These are phyloP conservation scores for Plasmodium knowlesi DNA, from an alignment of 169 alveolate genomes.

Conservation along the genomic window DNA sequence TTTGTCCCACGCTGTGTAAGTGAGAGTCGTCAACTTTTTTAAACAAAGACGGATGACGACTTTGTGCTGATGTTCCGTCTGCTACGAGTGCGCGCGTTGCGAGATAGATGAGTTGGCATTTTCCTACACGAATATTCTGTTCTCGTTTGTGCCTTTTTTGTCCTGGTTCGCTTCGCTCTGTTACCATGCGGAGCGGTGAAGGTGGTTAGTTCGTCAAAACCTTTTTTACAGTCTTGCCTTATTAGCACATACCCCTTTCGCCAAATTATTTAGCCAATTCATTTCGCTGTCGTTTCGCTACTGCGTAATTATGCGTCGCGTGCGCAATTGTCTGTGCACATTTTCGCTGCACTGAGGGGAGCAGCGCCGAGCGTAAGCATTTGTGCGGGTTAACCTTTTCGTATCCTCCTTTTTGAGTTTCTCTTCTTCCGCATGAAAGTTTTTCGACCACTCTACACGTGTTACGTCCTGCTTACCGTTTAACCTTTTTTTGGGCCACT, in stretches of 20 bases:
- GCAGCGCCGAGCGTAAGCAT: background rate
- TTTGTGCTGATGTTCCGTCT: background rate
- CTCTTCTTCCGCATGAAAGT: background rate
- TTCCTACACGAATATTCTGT: background rate
- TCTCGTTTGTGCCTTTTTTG: background rate
- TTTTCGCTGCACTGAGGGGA: background rate
- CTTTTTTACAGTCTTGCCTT: background rate
- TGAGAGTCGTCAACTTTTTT: background rate
- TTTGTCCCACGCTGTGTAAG: background rate
- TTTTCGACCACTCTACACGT: background rate
- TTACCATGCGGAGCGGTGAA: background rate
- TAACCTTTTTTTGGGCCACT: background rate
- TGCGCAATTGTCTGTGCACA: background rate
- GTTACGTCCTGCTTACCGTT: background rate
- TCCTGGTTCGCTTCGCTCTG: background rate
- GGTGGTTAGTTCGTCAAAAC: background rate
- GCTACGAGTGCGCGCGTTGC: background rate
- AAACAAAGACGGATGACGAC: background rate
- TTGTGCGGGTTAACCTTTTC: background rate
- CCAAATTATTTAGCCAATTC: background rate
- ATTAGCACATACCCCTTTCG: background rate
- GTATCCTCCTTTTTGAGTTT: background rate
- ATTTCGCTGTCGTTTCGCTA: background rate
- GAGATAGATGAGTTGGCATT: background rate
- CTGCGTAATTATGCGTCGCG: background rate